phyloP scores from a whole-genome alignment of 75 land plant genomes.

The Pinus albicaulis region DNA sequence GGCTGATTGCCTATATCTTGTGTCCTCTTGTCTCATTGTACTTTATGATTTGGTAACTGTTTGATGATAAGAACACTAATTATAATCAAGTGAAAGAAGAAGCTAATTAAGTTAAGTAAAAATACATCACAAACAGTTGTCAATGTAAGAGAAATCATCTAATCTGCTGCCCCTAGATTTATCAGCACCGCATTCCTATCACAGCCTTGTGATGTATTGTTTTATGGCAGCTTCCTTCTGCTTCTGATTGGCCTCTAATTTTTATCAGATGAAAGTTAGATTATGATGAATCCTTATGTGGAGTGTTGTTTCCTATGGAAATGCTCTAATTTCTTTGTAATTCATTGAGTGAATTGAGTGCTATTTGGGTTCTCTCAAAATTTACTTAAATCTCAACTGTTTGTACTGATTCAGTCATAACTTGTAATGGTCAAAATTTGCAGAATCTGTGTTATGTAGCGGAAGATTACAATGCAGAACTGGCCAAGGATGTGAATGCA shows the following conservation, averaged over 20 bases:
- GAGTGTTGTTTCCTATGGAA: not conserved
- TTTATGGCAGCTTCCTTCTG: not conserved
- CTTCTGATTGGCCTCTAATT: not conserved
- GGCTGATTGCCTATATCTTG: no score
- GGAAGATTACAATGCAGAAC: constrained; percentile 68
- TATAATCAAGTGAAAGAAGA: no score
- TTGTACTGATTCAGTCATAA: not conserved
- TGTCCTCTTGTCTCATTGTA: no score
- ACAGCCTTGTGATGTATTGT: not conserved
- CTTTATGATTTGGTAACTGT: no score
- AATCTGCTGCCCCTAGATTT: no score
- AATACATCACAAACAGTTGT: no score
- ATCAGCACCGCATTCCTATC: not conserved
- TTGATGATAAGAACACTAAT: no score
- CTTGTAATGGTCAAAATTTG: constrained; percentile 1
- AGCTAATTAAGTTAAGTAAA: no score
- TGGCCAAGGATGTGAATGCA: constrained; percentile 56
- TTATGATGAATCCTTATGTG: not conserved
- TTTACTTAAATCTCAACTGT: not conserved
- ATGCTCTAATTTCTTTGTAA: no score
- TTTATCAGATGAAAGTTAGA: no score
- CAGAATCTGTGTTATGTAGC: constrained; percentile 95
- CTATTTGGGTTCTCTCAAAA: not conserved
- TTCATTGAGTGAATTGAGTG: not conserved
- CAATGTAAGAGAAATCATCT: no score